These are phyloP conservation scores for Vigna angularis DNA, from an alignment of 306 rosid species.

Conservation along the genomic window DNA sequence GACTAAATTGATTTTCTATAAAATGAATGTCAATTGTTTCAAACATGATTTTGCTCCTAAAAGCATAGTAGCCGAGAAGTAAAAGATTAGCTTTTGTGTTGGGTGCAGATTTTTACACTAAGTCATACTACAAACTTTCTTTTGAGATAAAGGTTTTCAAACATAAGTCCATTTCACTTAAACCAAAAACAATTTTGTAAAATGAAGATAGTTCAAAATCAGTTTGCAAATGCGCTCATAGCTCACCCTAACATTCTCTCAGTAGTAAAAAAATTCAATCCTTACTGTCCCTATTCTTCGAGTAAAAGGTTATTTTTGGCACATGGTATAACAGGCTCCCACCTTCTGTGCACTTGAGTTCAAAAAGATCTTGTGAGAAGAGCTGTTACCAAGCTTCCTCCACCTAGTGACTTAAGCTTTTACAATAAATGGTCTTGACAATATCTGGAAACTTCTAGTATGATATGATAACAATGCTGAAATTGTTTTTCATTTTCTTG, in stretches of 20 bases:
- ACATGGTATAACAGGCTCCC: neutral
- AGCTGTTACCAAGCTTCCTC: neutral
- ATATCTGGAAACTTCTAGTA: neutral
- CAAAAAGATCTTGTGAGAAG: constrained; percentile 4
- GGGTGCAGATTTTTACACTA: neutral
- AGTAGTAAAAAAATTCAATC: neutral
- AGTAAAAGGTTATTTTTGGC: neutral
- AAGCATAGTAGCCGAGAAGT: neutral
- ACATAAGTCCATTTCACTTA: neutral
- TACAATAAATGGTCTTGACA: constrained; percentile 2
- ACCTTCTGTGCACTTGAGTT: neutral
- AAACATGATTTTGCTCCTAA: neutral
- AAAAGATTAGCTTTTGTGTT: neutral
- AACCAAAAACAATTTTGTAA: neutral
- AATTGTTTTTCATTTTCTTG: constrained; percentile 27
- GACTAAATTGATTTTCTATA: neutral
- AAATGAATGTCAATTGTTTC: neutral
- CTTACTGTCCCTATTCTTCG: neutral
- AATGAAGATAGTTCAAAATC: neutral
- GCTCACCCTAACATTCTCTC: neutral
- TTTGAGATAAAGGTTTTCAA: neutral
- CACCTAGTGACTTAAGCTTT: constrained; percentile 2
- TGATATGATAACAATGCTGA: neutral
- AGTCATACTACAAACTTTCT: neutral
- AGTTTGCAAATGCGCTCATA: neutral